phyloP scores from a whole-genome alignment of 83 land plant genomes.

The Isoetes engelmannii region DNA sequence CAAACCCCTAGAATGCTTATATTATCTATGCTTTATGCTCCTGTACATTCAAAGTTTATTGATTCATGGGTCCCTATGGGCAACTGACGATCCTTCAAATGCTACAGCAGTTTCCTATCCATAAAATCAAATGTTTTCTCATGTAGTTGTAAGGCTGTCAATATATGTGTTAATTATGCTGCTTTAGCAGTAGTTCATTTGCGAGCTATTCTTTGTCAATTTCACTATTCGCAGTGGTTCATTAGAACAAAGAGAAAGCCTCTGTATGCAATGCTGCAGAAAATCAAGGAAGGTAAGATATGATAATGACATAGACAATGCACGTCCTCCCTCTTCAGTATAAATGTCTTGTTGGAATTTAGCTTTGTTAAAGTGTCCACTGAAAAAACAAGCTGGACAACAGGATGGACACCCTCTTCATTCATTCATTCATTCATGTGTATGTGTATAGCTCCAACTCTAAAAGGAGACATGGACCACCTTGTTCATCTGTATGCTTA shows the following conservation, averaged over 20 bases:
- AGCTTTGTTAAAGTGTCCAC: not conserved
- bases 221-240: slow-evolving; percentile 44
- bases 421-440: not conserved
- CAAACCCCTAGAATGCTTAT: too few relatives aligned
- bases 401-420: not conserved
- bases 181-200: not conserved
- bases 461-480: too few relatives aligned
- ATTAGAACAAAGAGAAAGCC: slow-evolving; percentile 59
- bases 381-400: not conserved
- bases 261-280: slow-evolving; percentile 53
- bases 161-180: not conserved
- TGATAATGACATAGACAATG: not conserved
- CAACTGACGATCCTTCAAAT: too few relatives aligned
- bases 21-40: too few relatives aligned
- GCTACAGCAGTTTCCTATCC: too few relatives aligned
- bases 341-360: not conserved
- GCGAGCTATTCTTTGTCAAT: not conserved
- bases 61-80: too few relatives aligned
- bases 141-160: not conserved
- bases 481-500: too few relatives aligned
- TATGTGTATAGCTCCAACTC: too few relatives aligned
- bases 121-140: not conserved
- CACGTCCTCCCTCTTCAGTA: not conserved
- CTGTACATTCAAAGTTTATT: too few relatives aligned
- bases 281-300: slow-evolving; percentile 71